Evolutionary conservation across 2,329 filamentous ascomycete species (phyloP), one percentile per base, ranked within the genome.

Genomic region (Xylaria hypoxylon): DNA sequence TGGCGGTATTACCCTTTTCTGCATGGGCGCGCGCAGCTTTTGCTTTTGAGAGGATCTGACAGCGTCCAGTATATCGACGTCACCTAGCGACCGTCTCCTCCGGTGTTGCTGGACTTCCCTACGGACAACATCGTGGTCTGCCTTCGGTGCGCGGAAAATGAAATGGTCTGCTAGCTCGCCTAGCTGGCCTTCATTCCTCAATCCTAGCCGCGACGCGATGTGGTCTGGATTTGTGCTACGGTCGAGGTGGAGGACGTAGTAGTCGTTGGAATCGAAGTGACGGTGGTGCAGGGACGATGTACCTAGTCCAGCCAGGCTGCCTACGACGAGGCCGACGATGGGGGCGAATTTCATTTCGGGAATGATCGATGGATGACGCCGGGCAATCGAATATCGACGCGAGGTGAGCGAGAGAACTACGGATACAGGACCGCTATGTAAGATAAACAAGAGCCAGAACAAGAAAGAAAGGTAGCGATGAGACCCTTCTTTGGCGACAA

Each of bases 231-330:
- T 84, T 6, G 87, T 84, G 42, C 86, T 83, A 13, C 87, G 81
- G 65, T 91, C 87, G 75, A 99, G 86, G 71, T 97, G 92, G 52
- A 99, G 85, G 70, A 96, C 94, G 78, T 98, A 97, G 81, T 97
- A 98, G 79, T 99, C 95, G 80, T 94, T 89, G 44, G 87, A 85
- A 56, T 91, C 87, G 83, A 96, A 92, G 76, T 96, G 87, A 73
- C 92, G 90, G 69, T 85, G 82, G 56, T 84, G 82, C 50, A 88
- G 78, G 59, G 83, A 78, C 33, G 85, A 82, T 64, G 83, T 80
- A 67, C 83, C 79, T 75, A 85, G 74, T 66, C 79, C 80, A 67
- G 85, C 80, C 53, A 89, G 79, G 79, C 85, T 82, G 61, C 75
- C 73, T 52, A 72, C 69, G 35, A 84, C 78, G 56, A 88, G 80